Evolutionary conservation across 2,329 filamentous ascomycete genomes (phyloP).

Genomic region (Xylaria hypoxylon): DNA sequence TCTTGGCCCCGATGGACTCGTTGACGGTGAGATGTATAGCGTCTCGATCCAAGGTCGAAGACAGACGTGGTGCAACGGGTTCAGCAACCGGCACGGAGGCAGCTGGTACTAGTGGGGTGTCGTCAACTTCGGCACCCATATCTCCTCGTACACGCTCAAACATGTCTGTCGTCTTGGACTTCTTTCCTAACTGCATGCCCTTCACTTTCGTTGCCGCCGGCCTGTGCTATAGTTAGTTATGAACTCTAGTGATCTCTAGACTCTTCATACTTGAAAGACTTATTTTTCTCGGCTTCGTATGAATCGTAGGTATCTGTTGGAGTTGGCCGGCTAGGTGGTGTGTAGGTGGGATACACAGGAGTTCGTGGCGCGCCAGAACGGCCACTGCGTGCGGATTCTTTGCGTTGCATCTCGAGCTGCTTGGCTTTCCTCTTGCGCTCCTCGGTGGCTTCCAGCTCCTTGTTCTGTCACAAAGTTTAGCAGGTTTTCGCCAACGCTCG

Average conservation of each 20-base stretch:
- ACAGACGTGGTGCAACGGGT: constrained; percentile 66
- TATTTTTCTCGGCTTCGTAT: constrained; percentile 98
- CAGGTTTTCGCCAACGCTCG: constrained; percentile 20
- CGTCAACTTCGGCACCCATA: constrained; percentile 86
- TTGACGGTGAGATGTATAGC: constrained; percentile 88
- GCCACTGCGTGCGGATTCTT: constrained; percentile 86
- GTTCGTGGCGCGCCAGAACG: constrained; percentile 76
- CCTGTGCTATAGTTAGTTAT: constrained; percentile 53
- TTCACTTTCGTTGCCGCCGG: constrained; percentile 83
- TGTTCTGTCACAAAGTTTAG: constrained; percentile 73
- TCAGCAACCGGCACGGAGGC: constrained; percentile 63
- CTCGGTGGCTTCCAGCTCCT: constrained; percentile 97
- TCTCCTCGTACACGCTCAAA: constrained; percentile 95
- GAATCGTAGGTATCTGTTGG: constrained; percentile 87
- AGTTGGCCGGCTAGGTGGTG: constrained; percentile 78
- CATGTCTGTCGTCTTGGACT: constrained; percentile 97
- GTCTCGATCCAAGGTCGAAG: constrained; percentile 80
- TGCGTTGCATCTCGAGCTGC: constrained; percentile 98
- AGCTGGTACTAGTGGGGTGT: constrained; percentile 74
- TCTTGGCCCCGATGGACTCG: constrained; percentile 89
- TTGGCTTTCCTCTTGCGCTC: constrained; percentile 99
- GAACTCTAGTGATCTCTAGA: neutral
- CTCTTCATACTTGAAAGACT: constrained; percentile 77
- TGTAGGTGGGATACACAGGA: constrained; percentile 90
- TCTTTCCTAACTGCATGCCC: constrained; percentile 99